Evolutionary conservation across 192 early-diverging fungal species (phyloP).

Genomic region (Geranomyces michiganensis): DNA sequence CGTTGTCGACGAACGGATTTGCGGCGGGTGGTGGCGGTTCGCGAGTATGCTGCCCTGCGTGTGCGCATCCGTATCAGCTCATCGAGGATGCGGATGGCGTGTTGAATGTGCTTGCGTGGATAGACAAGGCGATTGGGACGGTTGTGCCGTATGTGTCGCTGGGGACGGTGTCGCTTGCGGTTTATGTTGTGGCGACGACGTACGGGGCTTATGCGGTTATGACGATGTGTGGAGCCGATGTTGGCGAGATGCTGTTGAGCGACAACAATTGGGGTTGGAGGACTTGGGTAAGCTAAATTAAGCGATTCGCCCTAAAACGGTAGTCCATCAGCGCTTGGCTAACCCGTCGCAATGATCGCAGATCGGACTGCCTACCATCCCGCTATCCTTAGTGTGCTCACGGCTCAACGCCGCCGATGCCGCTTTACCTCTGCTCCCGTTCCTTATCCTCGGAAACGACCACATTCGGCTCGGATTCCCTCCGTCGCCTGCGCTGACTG

Average conservation of each 20-base stretch:
- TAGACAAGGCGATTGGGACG: constrained; percentile 13
- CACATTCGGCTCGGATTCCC: constrained; percentile 38
- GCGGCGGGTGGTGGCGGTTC: too few species aligned
- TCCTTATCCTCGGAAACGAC: constrained; percentile 38
- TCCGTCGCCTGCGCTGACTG: constrained; percentile 40
- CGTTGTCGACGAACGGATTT: too few species aligned
- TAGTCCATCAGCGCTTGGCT: neutral
- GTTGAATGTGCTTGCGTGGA: neutral
- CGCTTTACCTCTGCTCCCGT: constrained; percentile 42
- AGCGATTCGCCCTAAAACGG: neutral
- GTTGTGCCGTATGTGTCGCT: constrained; percentile 25
- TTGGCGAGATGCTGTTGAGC: constrained; percentile 33
- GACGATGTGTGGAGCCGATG: constrained; percentile 37
- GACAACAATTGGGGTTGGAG: constrained; percentile 34
- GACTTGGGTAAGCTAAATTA: constrained; percentile 27
- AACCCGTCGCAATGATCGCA: neutral
- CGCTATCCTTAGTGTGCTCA: constrained; percentile 40
- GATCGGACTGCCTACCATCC: constrained; percentile 44
- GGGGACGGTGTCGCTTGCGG: constrained; percentile 18
- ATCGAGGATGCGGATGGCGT: constrained; percentile 22
- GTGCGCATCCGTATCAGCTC: constrained; percentile 34
- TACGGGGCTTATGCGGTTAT: constrained; percentile 46
- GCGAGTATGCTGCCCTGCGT: constrained; percentile 40
- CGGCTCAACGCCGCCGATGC: constrained; percentile 36
- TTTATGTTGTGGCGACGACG: constrained; percentile 41